Evolutionary conservation across 768 basidiomycete genomes (phyloP), one percentile per base, ranked within the genome.

Genomic region (Psilocybe tampanensis): DNA sequence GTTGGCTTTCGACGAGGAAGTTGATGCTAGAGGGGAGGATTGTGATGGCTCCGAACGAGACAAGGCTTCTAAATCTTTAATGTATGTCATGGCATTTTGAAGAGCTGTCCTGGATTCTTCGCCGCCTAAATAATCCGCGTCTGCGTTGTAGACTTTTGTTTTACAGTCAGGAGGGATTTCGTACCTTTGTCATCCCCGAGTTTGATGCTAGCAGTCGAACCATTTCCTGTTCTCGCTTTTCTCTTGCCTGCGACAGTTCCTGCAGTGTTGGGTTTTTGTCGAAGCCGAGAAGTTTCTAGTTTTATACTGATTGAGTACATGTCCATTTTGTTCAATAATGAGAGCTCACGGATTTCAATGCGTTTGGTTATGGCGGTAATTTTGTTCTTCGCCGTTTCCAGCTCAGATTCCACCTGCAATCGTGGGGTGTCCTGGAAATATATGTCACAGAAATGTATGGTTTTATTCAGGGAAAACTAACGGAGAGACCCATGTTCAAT

Each of bases 81-180:
- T 76, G 59, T 78, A 81, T 21, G 71, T 72, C 22, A 74, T 79
- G 2, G 90, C 90, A 62, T 86, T 86, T 61, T 83, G 83, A 57
- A 92, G 75, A 11, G 84, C 82, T 3, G 87, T 87, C 21, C 85
- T 84, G 66, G 89, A 92, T 68, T 92, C 90, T 58, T 92, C 92
- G 33, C 68, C 74, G 56, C 66, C 72, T 74, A 59, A 19, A 32
- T 9, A 47, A 18, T 29, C 2, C 4, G 36, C 36, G 15, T 23
- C 22, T 22, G n/a, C 11, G 41, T 41, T 21, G 43, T 17, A 12
- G 47, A 47, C 21, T 34, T 34, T 8, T 6, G 34, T 33, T 13
- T 12, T 34, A 11, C 34, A 32, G 18, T 3, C 8, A 44, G 15
- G 21, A 3, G 8, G 44, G 22, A 33, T 8, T 60, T 47, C 70